Evolutionary conservation across 1,139 yeast species (phyloP).

Genomic region (Spathaspora sp.): DNA sequence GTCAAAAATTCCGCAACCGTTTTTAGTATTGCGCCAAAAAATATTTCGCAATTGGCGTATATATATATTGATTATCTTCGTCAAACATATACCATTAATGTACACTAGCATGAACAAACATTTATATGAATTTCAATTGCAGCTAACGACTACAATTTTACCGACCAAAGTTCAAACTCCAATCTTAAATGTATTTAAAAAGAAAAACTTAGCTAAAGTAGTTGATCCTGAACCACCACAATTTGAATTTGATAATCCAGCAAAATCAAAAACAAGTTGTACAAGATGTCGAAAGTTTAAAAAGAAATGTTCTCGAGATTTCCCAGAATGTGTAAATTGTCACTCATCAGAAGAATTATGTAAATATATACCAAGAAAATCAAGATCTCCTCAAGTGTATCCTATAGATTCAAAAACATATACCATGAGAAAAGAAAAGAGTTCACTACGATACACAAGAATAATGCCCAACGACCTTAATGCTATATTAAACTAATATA

Average conservation of each 20-base stretch:
- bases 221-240: slow-evolving; percentile 14
- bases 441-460: not conserved
- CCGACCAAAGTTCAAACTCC: slow-evolving; percentile 1
- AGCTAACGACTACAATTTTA: slow-evolving; percentile 2
- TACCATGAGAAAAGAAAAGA: slow-evolving; percentile 1
- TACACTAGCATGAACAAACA: slow-evolving; percentile 5
- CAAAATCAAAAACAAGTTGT: slow-evolving; percentile 23
- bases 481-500: slow-evolving; percentile 13
- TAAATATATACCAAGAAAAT: slow-evolving; percentile 20
- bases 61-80: not conserved
- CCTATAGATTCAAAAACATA: slow-evolving; percentile 5
- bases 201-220: slow-evolving; percentile 19
- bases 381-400: slow-evolving; percentile 5
- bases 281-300: slow-evolving; percentile 25
- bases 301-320: slow-evolving; percentile 22
- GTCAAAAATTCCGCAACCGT: slow-evolving; percentile 1
- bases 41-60: not conserved
- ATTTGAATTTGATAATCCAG: slow-evolving; percentile 15
- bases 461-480: slow-evolving; percentile 14
- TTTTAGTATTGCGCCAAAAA: not conserved
- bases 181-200: slow-evolving; percentile 21
- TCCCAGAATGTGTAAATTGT: slow-evolving; percentile 27
- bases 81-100: not conserved
- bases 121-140: slow-evolving; percentile 16
- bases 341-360: slow-evolving; percentile 23